Conservation (phyloP, 192 early-diverging fungal species). For the Backusella tuberculispora region DNA sequence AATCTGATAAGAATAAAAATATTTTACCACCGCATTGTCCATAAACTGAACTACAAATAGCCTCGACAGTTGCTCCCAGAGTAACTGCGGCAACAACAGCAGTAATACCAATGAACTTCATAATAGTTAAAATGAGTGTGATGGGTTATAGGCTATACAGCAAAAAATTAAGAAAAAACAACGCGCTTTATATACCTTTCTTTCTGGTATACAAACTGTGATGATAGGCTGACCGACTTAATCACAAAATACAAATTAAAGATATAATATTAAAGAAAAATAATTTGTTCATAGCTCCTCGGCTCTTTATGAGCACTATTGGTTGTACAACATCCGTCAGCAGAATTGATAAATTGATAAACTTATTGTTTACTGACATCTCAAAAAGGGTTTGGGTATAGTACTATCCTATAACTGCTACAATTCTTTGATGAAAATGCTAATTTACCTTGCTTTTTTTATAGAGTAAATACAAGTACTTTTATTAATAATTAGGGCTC, state of each 20-base stretch:
- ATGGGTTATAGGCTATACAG: neutral
- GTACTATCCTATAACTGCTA: neutral
- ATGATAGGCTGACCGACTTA: neutral
- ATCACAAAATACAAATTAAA: neutral
- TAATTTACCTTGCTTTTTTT: neutral
- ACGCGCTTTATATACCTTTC: conserved; percentile 4
- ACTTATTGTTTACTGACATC: neutral
- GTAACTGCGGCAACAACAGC: neutral
- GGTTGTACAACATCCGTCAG: neutral
- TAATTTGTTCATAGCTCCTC: conserved; percentile 16
- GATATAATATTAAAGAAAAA: conserved; percentile 5
- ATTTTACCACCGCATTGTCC: conserved; percentile 29
- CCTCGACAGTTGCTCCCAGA: neutral
- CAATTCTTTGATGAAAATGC: neutral
- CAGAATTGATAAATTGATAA: neutral
- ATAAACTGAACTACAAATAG: conserved; percentile 21
- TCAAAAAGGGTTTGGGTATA: neutral
- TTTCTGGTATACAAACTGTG: neutral
- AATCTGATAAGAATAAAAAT: neutral
- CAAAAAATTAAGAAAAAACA: neutral
- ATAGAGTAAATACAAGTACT: neutral
- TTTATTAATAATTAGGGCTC: neutral
- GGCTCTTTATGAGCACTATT: neutral
- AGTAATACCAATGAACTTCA: neutral
- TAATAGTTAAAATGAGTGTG: neutral